Conservation (phyloP, 345 rosid species). For the Streptanthus diversifolius region DNA sequence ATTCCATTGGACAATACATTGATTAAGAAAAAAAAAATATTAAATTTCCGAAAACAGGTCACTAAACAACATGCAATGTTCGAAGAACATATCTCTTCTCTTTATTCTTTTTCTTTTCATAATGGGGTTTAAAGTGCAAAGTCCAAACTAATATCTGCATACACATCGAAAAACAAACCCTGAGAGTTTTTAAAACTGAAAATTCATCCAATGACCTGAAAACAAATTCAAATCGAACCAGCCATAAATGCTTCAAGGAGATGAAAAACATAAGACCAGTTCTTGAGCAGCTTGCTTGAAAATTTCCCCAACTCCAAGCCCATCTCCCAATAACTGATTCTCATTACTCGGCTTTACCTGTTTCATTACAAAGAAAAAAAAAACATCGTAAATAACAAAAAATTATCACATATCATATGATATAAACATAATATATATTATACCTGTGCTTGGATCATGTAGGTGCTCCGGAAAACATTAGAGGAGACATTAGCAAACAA, state of each 20-base stretch:
- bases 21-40: not conserved
- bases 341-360: conserved; percentile 14
- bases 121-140: not conserved
- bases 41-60: not conserved
- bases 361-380: not conserved
- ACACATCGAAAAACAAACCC: conserved; percentile 1
- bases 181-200: not conserved
- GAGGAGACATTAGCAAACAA: conserved; percentile 50
- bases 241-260: conserved; percentile 3
- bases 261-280: conserved; percentile 1
- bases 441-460: conserved; percentile 62
- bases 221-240: not conserved
- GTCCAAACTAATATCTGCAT: not conserved
- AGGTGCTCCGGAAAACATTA: conserved; percentile 35
- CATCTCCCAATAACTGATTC: conserved; percentile 36
- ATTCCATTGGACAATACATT: not conserved
- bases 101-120: not conserved
- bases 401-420: not conserved
- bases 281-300: conserved; percentile 61
- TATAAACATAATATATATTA: conserved; percentile 2
- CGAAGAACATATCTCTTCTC: not conserved
- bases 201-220: not conserved
- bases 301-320: conserved; percentile 42
- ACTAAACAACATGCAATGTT: not conserved
- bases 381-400: not conserved